phyloP scores from a whole-genome alignment of 169 alveolate species.

The Cryptosporidium canis region DNA sequence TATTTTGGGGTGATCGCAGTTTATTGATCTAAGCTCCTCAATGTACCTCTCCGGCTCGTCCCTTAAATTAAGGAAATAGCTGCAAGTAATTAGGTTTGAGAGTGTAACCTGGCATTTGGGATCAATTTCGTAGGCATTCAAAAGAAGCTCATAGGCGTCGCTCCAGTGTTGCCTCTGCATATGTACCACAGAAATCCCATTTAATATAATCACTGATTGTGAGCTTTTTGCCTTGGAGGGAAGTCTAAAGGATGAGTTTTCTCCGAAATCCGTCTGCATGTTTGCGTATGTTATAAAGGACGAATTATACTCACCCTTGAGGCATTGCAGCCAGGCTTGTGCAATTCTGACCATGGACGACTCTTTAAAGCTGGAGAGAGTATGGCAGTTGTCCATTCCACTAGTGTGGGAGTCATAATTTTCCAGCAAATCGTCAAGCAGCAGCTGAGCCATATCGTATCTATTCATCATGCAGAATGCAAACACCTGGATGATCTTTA shows the following conservation, averaged over 20 bases:
- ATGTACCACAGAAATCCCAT: slow-evolving; percentile 50
- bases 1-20: slow-evolving; percentile 5
- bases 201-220: slow-evolving; percentile 44
- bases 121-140: slow-evolving; percentile 40
- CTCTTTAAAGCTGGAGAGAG: slow-evolving; percentile 43
- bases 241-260: slow-evolving; percentile 14
- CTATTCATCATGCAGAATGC: slow-evolving; percentile 44
- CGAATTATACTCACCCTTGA: slow-evolving; percentile 65
- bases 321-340: slow-evolving; percentile 55
- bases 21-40: slow-evolving; percentile 3
- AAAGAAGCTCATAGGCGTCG: slow-evolving; percentile 46
- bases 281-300: slow-evolving; percentile 65
- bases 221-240: slow-evolving; percentile 16
- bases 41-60: slow-evolving; percentile 30
- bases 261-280: slow-evolving; percentile 69
- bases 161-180: slow-evolving; percentile 66
- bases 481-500: slow-evolving; percentile 47
- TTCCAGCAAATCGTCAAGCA: slow-evolving; percentile 38
- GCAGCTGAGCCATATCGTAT: slow-evolving; percentile 32
- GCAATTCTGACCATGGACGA: slow-evolving; percentile 50
- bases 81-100: slow-evolving; percentile 42
- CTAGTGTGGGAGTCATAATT: slow-evolving; percentile 7
- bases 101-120: slow-evolving; percentile 51
- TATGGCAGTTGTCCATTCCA: neutral
- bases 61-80: slow-evolving; percentile 21